Evolutionary conservation across 192 early-diverging fungal species (phyloP).

Genomic region (Coemansia sp.): DNA sequence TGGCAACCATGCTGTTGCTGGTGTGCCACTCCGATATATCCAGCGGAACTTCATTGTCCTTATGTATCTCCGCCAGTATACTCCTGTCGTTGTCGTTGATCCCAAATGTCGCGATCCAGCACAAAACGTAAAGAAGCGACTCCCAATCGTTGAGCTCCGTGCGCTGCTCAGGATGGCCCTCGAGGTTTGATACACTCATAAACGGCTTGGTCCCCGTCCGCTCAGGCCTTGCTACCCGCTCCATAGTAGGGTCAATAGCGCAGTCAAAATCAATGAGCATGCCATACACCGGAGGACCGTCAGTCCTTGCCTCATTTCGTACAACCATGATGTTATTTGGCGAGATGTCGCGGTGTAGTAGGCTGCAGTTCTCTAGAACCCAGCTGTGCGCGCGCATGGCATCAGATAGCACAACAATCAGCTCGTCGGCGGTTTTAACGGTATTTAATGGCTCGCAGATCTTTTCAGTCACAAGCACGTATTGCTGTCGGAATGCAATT

Average conservation of each 20-base stretch:
- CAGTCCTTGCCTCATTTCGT: neutral
- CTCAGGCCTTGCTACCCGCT: neutral
- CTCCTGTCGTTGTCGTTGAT: conserved; percentile 4
- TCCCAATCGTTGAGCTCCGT: conserved; percentile 39
- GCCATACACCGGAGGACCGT: conserved; percentile 3
- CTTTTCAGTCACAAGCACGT: neutral
- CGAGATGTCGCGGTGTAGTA: conserved; percentile 33
- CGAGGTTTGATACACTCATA: conserved; percentile 37
- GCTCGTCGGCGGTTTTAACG: conserved; percentile 1
- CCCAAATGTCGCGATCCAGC: conserved; percentile 25
- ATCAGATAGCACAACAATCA: neutral
- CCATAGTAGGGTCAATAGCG: neutral
- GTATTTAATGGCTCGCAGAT: neutral
- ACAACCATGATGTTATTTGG: conserved; percentile 26
- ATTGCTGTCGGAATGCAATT: neutral
- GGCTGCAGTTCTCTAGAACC: neutral
- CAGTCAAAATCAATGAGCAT: conserved; percentile 33
- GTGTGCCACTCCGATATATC: neutral
- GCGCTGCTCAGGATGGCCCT: neutral
- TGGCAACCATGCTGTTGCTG: neutral
- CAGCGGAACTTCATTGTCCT: neutral
- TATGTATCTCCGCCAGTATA: neutral
- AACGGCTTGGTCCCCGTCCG: conserved; percentile 26
- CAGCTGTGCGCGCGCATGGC: neutral
- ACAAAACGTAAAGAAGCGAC: conserved; percentile 31